These are phyloP conservation scores for Trichophyton simii DNA, from an alignment of 2,329 filamentous ascomycete species.

Conservation along the genomic window DNA sequence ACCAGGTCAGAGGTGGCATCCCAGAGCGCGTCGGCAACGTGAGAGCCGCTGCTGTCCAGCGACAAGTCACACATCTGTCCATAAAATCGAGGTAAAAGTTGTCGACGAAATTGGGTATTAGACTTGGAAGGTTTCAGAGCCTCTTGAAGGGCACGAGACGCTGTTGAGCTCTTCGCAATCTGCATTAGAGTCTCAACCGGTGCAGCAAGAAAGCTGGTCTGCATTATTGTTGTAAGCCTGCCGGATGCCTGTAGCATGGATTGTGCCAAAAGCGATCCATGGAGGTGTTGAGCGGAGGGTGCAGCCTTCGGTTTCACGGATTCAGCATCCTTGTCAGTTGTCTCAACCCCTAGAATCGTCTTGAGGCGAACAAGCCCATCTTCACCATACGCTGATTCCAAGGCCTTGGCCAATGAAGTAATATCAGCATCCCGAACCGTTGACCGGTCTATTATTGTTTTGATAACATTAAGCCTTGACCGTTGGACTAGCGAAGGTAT, in stretches of 20 bases:
- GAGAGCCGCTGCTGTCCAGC: slow-evolving; percentile 50
- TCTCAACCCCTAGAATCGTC: slow-evolving; percentile 48
- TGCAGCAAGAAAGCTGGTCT: slow-evolving; percentile 55
- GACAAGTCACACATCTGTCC: slow-evolving; percentile 49
- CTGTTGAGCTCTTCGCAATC: slow-evolving; percentile 51
- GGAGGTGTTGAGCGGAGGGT: slow-evolving; percentile 45
- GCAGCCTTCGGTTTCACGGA: slow-evolving; percentile 30
- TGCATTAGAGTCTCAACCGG: slow-evolving; percentile 44
- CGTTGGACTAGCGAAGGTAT: slow-evolving; percentile 61
- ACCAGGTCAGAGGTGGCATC: slow-evolving; percentile 50
- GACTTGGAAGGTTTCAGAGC: slow-evolving; percentile 45
- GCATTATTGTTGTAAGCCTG: slow-evolving; percentile 54
- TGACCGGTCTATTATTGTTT: slow-evolving; percentile 72
- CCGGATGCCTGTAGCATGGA: slow-evolving; percentile 66
- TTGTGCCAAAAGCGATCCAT: slow-evolving; percentile 72
- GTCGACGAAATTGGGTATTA: slow-evolving; percentile 45
- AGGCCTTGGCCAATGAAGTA: slow-evolving; percentile 41
- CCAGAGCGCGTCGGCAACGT: slow-evolving; percentile 57
- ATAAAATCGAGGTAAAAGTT: slow-evolving; percentile 51
- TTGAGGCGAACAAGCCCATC: slow-evolving; percentile 40
- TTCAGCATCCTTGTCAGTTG: slow-evolving; percentile 38
- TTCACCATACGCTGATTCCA: slow-evolving; percentile 47
- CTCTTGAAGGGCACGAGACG: slow-evolving; percentile 52
- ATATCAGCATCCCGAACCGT: slow-evolving; percentile 51
- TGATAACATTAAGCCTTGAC: slow-evolving; percentile 65